Percentiles rank a stretch among this genome's conserved stretches.
phyloP scores from a whole-genome alignment of 176 grass and related monocot genomes.

The Lolium rigidum region DNA sequence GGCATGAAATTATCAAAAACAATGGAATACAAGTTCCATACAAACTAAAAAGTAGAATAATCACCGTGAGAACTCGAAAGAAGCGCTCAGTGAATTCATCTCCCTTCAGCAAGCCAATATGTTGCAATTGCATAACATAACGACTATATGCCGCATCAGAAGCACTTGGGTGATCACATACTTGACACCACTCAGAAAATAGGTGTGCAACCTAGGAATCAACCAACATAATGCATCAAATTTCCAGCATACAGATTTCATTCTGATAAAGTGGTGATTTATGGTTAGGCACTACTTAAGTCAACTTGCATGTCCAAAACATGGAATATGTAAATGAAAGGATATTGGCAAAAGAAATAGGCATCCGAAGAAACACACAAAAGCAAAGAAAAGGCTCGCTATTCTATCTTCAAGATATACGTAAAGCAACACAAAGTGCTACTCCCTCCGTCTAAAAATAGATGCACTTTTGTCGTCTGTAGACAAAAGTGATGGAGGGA shows the following conservation, averaged over 20 bases:
- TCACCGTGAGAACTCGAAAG: slow-evolving; percentile 73
- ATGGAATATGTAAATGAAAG: neutral
- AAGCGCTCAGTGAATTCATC: slow-evolving; percentile 83
- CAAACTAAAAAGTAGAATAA: slow-evolving; percentile 29
- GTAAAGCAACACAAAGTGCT: neutral
- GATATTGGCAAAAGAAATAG: neutral
- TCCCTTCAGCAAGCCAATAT: slow-evolving; percentile 69
- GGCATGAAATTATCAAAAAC: slow-evolving; percentile 13
- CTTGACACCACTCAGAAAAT: slow-evolving; percentile 80
- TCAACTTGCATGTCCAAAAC: neutral
- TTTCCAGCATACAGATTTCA: neutral
- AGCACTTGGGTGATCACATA: slow-evolving; percentile 68
- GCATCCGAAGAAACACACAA: slow-evolving; percentile 30
- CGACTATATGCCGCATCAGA: slow-evolving; percentile 64
- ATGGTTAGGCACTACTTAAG: neutral
- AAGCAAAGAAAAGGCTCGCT: neutral
- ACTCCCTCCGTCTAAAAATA: no score
- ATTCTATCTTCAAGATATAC: neutral
- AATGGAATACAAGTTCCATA: slow-evolving; percentile 3
- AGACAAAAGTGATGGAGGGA: no score
- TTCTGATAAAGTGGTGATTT: neutral
- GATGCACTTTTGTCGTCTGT: no score
- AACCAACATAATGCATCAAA: slow-evolving; percentile 35
- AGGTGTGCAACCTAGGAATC: slow-evolving; percentile 55
- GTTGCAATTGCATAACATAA: slow-evolving; percentile 76